Conservation (phyloP, 257 asterid genomes). For the Handroanthus guayacan region DNA sequence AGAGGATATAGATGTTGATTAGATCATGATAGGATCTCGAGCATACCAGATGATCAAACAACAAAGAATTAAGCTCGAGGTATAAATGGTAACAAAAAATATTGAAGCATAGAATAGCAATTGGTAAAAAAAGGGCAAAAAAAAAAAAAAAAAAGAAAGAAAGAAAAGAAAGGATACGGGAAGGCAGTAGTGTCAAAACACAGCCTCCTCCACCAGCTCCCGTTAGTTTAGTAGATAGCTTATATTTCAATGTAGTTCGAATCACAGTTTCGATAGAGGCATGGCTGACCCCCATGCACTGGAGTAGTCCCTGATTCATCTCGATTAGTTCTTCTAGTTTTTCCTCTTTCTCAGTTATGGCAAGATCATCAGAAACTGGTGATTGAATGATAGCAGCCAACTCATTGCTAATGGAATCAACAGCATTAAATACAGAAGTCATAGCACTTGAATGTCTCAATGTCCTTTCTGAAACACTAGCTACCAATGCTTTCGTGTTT, state of each 20-base stretch:
- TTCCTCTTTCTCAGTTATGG: conserved; percentile 92
- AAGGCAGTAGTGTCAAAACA: conserved; percentile 86
- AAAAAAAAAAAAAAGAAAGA: neutral
- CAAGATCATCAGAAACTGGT: conserved; percentile 85
- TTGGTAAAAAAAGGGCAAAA: too few species aligned
- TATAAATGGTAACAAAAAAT: neutral
- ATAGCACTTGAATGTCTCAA: conserved; percentile 76
- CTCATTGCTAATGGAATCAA: conserved; percentile 88
- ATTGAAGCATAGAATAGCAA: too few species aligned
- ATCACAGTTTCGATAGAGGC: conserved; percentile 85
- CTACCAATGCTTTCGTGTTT: conserved; percentile 87
- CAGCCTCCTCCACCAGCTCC: conserved; percentile 99
- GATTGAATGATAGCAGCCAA: conserved; percentile 78
- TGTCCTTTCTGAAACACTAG: conserved; percentile 83
- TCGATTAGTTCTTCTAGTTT: conserved; percentile 85
- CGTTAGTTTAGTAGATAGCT: conserved; percentile 81
- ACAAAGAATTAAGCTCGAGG: neutral
- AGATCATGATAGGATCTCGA: conserved; percentile 8
- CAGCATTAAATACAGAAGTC: conserved; percentile 84
- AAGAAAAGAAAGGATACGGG: conserved; percentile 70
- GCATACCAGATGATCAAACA: conserved; percentile 13
- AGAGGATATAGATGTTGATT: neutral
- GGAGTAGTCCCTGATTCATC: conserved; percentile 96
- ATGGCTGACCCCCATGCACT: conserved; percentile 97
- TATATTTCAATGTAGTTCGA: conserved; percentile 75